These are phyloP conservation scores for Phoenix dactylifera DNA, from an alignment of 176 grass and related monocot genomes.

Conservation along the genomic window DNA sequence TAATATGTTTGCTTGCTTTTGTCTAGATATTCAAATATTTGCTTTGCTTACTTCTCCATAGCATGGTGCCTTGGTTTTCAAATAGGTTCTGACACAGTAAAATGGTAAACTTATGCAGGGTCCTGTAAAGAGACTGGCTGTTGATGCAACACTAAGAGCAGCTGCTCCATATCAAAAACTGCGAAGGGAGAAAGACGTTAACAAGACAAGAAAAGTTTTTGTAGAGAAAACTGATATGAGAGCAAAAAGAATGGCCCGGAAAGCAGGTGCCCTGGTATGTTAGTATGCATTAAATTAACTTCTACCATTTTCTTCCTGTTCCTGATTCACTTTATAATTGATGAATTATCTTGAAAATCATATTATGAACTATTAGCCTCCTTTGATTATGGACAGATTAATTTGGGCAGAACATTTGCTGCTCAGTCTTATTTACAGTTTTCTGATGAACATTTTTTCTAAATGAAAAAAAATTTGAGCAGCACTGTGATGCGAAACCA, in stretches of 20 bases:
- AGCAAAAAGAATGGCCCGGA: slow-evolving; percentile 99
- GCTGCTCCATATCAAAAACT: slow-evolving; percentile 98
- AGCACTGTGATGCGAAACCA: no score
- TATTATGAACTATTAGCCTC: background rate
- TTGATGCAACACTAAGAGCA: slow-evolving; percentile 96
- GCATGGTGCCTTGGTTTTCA: slow-evolving; percentile 15
- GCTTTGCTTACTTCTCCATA: background rate
- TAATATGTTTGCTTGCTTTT: background rate
- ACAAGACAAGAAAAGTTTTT: slow-evolving; percentile 86
- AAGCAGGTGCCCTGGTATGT: slow-evolving; percentile 94
- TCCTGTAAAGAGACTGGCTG: slow-evolving; percentile 85
- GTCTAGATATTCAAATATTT: slow-evolving; percentile 2
- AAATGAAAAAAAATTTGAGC: no score
- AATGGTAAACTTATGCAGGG: slow-evolving; percentile 45
- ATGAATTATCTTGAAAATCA: background rate
- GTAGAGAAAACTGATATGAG: slow-evolving; percentile 97
- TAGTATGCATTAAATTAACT: background rate
- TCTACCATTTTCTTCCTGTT: background rate
- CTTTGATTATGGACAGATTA: background rate
- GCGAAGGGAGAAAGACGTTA: slow-evolving; percentile 48
- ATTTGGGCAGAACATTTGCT: no score
- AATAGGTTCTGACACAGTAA: slow-evolving; percentile 7
- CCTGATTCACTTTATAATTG: background rate
- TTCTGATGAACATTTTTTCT: no score
- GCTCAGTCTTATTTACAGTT: no score